Percentiles rank a stretch among this genome's conserved stretches.
These are phyloP conservation scores for Puccinia sorghi DNA, from an alignment of 1,284 basidiomycete genomes.

Conservation along the genomic window DNA sequence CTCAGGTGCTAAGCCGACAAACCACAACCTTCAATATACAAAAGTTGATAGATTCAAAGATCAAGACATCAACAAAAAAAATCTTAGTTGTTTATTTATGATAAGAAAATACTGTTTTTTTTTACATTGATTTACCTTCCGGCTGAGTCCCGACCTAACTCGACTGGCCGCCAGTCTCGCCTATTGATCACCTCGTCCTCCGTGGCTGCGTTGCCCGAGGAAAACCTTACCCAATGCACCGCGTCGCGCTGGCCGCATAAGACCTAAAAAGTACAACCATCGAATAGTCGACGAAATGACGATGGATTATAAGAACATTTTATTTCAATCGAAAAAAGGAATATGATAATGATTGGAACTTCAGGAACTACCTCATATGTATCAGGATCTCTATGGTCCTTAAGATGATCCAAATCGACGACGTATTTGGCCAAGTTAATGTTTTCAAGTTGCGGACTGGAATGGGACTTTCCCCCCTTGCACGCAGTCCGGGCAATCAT, in stretches of 20 bases:
- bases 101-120: too few relatives aligned
- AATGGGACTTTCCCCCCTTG: not conserved
- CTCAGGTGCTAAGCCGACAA: not conserved
- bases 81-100: too few relatives aligned
- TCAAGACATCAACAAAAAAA: too few relatives aligned
- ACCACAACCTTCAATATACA: slow-evolving; percentile 1
- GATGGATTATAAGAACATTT: not conserved
- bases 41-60: not conserved
- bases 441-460: not conserved
- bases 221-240: slow-evolving; percentile 12
- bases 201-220: not conserved
- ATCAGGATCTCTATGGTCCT: not conserved
- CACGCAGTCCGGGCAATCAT: not conserved
- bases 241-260: slow-evolving; percentile 7
- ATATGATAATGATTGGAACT: not conserved
- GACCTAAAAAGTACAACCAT: not conserved
- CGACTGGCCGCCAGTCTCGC: not conserved
- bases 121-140: not conserved
- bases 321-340: not conserved
- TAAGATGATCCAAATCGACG: not conserved
- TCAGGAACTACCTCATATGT: slow-evolving; percentile 2
- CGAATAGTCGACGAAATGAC: too few relatives aligned
- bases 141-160: slow-evolving; percentile 5
- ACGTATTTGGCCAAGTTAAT: not conserved
- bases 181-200: not conserved